Conservation (phyloP, 1,139 yeast species). For the Pichia sp. region DNA sequence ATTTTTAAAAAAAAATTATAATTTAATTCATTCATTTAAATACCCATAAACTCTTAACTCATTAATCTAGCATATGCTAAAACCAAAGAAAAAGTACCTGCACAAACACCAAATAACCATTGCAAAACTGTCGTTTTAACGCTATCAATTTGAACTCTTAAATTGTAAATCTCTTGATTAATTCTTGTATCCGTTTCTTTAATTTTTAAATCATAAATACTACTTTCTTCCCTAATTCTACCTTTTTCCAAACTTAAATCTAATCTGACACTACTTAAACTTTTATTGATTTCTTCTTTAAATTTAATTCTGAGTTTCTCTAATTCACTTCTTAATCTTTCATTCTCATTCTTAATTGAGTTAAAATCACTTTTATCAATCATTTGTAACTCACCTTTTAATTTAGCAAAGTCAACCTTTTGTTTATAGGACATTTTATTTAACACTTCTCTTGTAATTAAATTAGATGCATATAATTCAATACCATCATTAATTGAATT, state of each 20-base stretch:
- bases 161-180: conserved; percentile 90
- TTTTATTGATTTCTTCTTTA: conserved; percentile 86
- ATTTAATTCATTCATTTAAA: too few species aligned
- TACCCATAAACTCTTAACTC: conserved; percentile 35
- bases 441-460: conserved; percentile 76
- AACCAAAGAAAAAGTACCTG: conserved; percentile 93
- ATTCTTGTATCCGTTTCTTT: conserved; percentile 93
- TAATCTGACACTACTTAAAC: conserved; percentile 82
- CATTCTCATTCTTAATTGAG: conserved; percentile 79
- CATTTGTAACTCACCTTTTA: conserved; percentile 83
- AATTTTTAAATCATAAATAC: conserved; percentile 85
- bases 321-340: conserved; percentile 72
- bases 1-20: too few species aligned
- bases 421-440: conserved; percentile 88
- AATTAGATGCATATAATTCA: conserved; percentile 61
- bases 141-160: conserved; percentile 89
- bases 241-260: conserved; percentile 93
- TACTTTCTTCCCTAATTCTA: conserved; percentile 86
- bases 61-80: conserved; percentile 84
- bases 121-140: conserved; percentile 96
- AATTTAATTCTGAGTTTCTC: conserved; percentile 80
- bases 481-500: conserved; percentile 81
- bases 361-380: conserved; percentile 84
- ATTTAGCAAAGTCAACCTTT: conserved; percentile 90
- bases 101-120: conserved; percentile 96